A percentile compares a stretch with the other conserved stretches of the same genome.
These are phyloP conservation scores for Hanseniaspora opuntiae DNA, from an alignment of 805 yeast species.

Conservation along the genomic window DNA sequence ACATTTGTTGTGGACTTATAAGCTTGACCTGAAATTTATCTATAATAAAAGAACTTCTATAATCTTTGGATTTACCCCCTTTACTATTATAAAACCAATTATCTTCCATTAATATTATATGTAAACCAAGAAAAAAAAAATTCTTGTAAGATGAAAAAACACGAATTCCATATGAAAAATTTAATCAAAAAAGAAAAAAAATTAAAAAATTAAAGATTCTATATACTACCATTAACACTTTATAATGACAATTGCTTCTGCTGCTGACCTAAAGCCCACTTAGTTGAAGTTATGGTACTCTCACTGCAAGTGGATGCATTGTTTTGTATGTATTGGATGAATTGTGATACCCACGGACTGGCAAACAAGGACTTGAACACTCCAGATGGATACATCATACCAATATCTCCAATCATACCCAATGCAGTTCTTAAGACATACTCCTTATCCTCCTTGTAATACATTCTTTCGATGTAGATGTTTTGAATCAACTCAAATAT, in stretches of 20 bases:
- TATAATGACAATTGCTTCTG: slow-evolving; percentile 21
- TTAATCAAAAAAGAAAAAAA: neutral
- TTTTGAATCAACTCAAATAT: slow-evolving; percentile 55
- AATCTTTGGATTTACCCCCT: too few species aligned
- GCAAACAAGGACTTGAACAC: slow-evolving; percentile 51
- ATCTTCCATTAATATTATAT: too few species aligned
- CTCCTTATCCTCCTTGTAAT: slow-evolving; percentile 10
- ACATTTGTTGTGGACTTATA: neutral
- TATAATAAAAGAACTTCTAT: too few species aligned
- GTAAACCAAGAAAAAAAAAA: too few species aligned
- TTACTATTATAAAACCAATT: too few species aligned
- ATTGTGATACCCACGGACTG: slow-evolving; percentile 67
- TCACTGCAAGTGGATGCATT: slow-evolving; percentile 47
- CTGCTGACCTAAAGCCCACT: slow-evolving; percentile 84
- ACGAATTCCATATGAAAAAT: too few species aligned
- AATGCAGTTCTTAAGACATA: slow-evolving; percentile 64
- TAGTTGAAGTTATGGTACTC: slow-evolving; percentile 79
- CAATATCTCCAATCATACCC: slow-evolving; percentile 86
- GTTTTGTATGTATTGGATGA: slow-evolving; percentile 50
- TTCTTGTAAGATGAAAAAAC: too few species aligned
- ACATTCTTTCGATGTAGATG: slow-evolving; percentile 8
- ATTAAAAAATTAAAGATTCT: neutral
- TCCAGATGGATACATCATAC: slow-evolving; percentile 71
- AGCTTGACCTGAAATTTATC: too few species aligned
- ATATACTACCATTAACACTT: neutral